These are phyloP conservation scores for Lichtheimia corymbifera DNA, from an alignment of 371 early-diverging fungal genomes.

Conservation along the genomic window DNA sequence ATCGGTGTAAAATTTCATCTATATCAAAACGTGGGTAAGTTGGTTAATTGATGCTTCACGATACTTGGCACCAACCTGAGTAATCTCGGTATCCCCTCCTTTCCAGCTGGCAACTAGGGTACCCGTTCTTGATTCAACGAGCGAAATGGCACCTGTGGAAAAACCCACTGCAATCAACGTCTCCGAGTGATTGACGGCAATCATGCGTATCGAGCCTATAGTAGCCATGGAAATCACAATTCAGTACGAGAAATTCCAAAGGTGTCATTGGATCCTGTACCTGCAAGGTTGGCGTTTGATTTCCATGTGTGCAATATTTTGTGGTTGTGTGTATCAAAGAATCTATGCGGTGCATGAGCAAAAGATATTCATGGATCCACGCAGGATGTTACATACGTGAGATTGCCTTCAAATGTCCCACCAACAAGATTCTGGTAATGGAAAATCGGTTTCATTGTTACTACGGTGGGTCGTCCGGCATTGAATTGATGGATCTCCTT, in stretches of 20 bases:
- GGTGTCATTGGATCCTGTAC: slow-evolving; percentile 4
- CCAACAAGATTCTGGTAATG: slow-evolving; percentile 59
- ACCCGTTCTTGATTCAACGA: slow-evolving; percentile 65
- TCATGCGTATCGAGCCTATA: slow-evolving; percentile 33
- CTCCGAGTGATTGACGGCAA: slow-evolving; percentile 54
- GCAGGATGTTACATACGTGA: slow-evolving; percentile 26
- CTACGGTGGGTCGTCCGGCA: slow-evolving; percentile 47
- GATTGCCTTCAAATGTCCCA: slow-evolving; percentile 47
- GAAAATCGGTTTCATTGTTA: slow-evolving; percentile 58
- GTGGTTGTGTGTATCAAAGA: slow-evolving; percentile 47
- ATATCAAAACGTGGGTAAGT: neutral
- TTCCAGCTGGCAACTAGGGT: slow-evolving; percentile 64
- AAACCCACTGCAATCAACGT: slow-evolving; percentile 63
- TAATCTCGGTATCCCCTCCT: slow-evolving; percentile 65
- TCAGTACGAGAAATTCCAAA: too few relatives aligned
- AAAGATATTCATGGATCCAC: too few relatives aligned
- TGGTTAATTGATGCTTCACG: neutral
- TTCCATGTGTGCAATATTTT: slow-evolving; percentile 50
- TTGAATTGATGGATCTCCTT: slow-evolving; percentile 54
- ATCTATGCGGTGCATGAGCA: slow-evolving; percentile 18
- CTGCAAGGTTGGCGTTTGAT: slow-evolving; percentile 34
- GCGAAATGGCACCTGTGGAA: slow-evolving; percentile 59
- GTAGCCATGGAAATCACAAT: neutral
- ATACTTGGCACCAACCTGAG: slow-evolving; percentile 37
- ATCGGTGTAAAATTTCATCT: slow-evolving; percentile 67